Percentiles rank a stretch among this genome's conserved stretches.
Evolutionary conservation across 148 eudicot genomes (phyloP).

Genomic region (Selenicereus undatus): DNA sequence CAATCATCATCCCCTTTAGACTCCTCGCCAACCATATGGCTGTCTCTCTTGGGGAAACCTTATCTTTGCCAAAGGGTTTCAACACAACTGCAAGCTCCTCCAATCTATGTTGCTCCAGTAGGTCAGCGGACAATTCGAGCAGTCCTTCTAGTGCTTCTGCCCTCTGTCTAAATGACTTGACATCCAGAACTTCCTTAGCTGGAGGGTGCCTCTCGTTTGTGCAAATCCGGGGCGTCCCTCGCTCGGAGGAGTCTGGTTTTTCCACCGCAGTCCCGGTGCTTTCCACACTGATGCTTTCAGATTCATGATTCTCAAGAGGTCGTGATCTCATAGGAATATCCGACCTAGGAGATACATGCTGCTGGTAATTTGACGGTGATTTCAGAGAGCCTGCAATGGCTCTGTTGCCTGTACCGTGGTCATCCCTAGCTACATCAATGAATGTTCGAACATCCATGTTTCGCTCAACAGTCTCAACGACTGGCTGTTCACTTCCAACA

Average conservation of each 20-base stretch:
- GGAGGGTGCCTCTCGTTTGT: slow-evolving; percentile 43
- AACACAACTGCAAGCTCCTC: slow-evolving; percentile 87
- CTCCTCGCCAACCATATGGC: slow-evolving; percentile 91
- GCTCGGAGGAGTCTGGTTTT: slow-evolving; percentile 39
- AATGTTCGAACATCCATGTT: slow-evolving; percentile 43
- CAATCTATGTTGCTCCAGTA: slow-evolving; percentile 77
- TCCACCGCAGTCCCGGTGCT: slow-evolving; percentile 23
- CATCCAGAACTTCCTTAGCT: slow-evolving; percentile 71
- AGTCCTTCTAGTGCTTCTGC: slow-evolving; percentile 97
- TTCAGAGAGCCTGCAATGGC: slow-evolving; percentile 29
- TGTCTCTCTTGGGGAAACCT: slow-evolving; percentile 97
- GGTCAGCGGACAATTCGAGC: slow-evolving; percentile 87
- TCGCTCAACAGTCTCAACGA: slow-evolving; percentile 47
- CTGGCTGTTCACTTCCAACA: slow-evolving; percentile 45
- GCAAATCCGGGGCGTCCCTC: slow-evolving; percentile 36
- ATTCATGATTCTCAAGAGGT: slow-evolving; percentile 27
- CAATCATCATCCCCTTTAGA: slow-evolving; percentile 85
- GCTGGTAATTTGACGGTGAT: slow-evolving; percentile 36
- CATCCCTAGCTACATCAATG: slow-evolving; percentile 42
- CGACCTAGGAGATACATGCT: slow-evolving; percentile 23
- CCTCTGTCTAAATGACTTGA: slow-evolving; percentile 87
- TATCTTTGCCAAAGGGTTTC: slow-evolving; percentile 92
- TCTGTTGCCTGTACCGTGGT: slow-evolving; percentile 32
- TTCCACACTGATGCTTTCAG: slow-evolving; percentile 22
- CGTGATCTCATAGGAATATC: slow-evolving; percentile 31